Percentiles rank a stretch among this genome's conserved stretches.
These are phyloP conservation scores for Fusarium avenaceum DNA, from an alignment of 2,329 filamentous ascomycete species.

Conservation along the genomic window DNA sequence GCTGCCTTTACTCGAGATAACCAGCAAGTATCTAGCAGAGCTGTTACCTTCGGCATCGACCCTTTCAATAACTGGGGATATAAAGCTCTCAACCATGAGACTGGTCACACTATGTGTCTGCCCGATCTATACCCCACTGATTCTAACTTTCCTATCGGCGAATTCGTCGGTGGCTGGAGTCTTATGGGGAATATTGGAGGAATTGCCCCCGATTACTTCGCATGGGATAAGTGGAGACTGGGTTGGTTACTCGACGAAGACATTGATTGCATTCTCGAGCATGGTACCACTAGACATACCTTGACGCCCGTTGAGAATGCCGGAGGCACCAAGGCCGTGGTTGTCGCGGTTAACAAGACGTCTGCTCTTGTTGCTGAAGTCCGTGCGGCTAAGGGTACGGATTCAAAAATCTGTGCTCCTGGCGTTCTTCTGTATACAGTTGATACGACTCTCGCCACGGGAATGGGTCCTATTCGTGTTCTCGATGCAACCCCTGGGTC, in stretches of 20 bases:
- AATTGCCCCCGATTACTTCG: conserved; percentile 54
- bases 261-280: conserved; percentile 50
- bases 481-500: conserved; percentile 51
- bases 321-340: conserved; percentile 29
- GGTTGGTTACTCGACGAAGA: conserved; percentile 54
- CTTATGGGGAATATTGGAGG: conserved; percentile 55
- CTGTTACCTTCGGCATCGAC: conserved; percentile 53
- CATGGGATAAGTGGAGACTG: conserved; percentile 57
- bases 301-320: conserved; percentile 24
- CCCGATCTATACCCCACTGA: conserved; percentile 55
- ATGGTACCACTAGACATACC: conserved; percentile 48
- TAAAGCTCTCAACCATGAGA: conserved; percentile 56
- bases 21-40: conserved; percentile 38
- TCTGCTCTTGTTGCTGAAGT: conserved; percentile 52
- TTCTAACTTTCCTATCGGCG: conserved; percentile 36
- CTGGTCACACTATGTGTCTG: conserved; percentile 56
- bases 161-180: conserved; percentile 56
- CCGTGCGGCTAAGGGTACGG: conserved; percentile 45
- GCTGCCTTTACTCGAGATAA: conserved; percentile 1
- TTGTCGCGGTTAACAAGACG: conserved; percentile 26
- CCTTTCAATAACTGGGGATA: conserved; percentile 51
- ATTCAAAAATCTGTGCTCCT: conserved; percentile 49
- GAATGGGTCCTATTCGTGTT: conserved; percentile 52
- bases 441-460: conserved; percentile 48
- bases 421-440: conserved; percentile 56